These are phyloP conservation scores for Amniculicola lignicola DNA, from an alignment of 495 filamentous ascomycete genomes.

Conservation along the genomic window DNA sequence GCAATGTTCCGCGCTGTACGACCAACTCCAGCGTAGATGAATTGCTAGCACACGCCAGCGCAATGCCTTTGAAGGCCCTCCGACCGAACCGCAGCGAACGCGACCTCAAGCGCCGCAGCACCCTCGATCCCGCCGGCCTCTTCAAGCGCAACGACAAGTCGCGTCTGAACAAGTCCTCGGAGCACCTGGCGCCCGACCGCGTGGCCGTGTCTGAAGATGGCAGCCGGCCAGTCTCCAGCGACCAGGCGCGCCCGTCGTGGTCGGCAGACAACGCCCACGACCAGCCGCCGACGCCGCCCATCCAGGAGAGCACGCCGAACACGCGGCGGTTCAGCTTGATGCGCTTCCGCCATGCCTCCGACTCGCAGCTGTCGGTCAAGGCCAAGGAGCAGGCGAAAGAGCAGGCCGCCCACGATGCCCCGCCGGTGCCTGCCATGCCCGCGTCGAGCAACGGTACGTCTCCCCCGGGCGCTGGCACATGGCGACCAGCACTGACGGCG, in stretches of 20 bases:
- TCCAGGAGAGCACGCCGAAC: slow-evolving; percentile 36
- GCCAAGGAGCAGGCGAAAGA: slow-evolving; percentile 72
- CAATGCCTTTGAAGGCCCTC: slow-evolving; percentile 43
- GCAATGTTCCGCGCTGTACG: slow-evolving; percentile 34
- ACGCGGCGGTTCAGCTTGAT: slow-evolving; percentile 81
- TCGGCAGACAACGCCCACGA: slow-evolving; percentile 10
- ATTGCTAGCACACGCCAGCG: slow-evolving; percentile 24
- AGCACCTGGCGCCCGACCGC: slow-evolving; percentile 23
- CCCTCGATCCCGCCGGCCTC: slow-evolving; percentile 37
- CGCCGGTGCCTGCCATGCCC: slow-evolving; percentile 58
- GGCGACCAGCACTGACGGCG: slow-evolving; percentile 24
- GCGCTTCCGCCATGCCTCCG: slow-evolving; percentile 88
- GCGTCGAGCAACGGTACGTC: slow-evolving; percentile 19
- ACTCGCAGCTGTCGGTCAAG: slow-evolving; percentile 79
- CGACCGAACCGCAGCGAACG: slow-evolving; percentile 39
- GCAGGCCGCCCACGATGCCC: slow-evolving; percentile 43
- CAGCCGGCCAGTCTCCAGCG: slow-evolving; percentile 25
- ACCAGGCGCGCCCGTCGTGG: slow-evolving; percentile 19
- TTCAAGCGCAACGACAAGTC: slow-evolving; percentile 31
- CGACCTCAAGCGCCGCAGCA: slow-evolving; percentile 42
- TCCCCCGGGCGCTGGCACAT: slow-evolving; percentile 6
- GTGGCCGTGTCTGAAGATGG: slow-evolving; percentile 32
- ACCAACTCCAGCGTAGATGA: slow-evolving; percentile 31
- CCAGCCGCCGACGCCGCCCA: slow-evolving; percentile 30
- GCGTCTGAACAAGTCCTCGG: slow-evolving; percentile 26